Conservation (phyloP, 2,329 filamentous ascomycete genomes). For the Seiridium unicorne region DNA sequence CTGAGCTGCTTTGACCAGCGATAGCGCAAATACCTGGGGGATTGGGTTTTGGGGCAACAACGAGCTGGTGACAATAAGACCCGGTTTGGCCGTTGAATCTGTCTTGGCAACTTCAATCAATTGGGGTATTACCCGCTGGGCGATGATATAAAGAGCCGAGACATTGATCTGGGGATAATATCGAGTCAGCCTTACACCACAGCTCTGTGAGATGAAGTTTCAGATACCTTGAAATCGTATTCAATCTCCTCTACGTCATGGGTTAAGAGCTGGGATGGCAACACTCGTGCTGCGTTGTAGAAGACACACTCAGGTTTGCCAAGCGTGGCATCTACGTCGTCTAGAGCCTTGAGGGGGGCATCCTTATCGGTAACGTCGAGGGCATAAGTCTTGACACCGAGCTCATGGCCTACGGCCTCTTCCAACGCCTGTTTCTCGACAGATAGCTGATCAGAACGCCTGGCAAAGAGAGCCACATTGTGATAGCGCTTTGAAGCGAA, state of each 20-base stretch:
- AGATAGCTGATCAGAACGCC: constrained; percentile 37
- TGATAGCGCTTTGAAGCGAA: constrained; percentile 43
- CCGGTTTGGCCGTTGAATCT: constrained; percentile 33
- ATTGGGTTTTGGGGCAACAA: constrained; percentile 44
- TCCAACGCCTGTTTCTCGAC: constrained; percentile 30
- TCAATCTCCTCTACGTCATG: constrained; percentile 42
- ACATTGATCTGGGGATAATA: constrained; percentile 33
- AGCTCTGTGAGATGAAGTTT: no score
- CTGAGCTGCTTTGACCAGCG: constrained; percentile 50
- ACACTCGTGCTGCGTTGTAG: constrained; percentile 51
- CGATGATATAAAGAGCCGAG: constrained; percentile 44
- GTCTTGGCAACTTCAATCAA: constrained; percentile 30
- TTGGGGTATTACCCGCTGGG: constrained; percentile 44
- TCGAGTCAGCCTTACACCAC: neutral
- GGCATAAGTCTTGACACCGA: constrained; percentile 38
- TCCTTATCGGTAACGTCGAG: constrained; percentile 41
- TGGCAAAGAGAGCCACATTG: constrained; percentile 46
- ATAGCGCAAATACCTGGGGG: constrained; percentile 45
- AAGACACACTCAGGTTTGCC: constrained; percentile 46
- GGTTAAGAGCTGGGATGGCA: constrained; percentile 37
- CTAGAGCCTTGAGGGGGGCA: constrained; percentile 34
- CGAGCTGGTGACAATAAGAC: constrained; percentile 47
- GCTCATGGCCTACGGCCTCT: constrained; percentile 22
- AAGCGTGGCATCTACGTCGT: constrained; percentile 36
- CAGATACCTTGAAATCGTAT: constrained; percentile 44